These are phyloP conservation scores for Nectriaceae sp. DNA, from an alignment of 2,329 filamentous ascomycete genomes.

Conservation along the genomic window DNA sequence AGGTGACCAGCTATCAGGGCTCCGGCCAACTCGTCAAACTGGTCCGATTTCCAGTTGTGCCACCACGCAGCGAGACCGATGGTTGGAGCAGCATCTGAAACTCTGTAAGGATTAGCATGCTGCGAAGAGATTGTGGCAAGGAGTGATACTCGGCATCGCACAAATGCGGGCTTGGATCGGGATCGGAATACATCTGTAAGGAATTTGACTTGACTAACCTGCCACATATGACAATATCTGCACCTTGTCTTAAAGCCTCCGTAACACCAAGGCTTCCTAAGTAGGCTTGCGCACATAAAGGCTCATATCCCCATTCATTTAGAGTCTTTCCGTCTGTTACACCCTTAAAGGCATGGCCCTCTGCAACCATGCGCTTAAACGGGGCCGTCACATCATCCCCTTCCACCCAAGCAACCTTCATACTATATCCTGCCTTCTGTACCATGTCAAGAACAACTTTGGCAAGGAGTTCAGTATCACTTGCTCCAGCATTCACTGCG, in stretches of 20 bases:
- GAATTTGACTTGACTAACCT: conserved; percentile 5
- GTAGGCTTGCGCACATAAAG: conserved; percentile 19
- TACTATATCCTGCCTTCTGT: conserved; percentile 26
- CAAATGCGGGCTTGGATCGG: too few species aligned
- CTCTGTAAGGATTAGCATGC: conserved; percentile 38
- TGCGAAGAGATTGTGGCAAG: background rate
- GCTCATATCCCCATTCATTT: conserved; percentile 26
- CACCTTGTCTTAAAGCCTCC: conserved; percentile 2
- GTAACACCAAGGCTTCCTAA: conserved; percentile 24
- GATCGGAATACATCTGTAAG: background rate
- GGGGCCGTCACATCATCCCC: conserved; percentile 19
- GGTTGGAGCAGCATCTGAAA: conserved; percentile 48
- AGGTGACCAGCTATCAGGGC: conserved; percentile 44
- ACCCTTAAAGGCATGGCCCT: conserved; percentile 29
- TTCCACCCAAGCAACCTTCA: conserved; percentile 20
- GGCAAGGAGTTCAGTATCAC: conserved; percentile 33
- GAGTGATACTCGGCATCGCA: too few species aligned
- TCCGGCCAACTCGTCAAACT: conserved; percentile 48
- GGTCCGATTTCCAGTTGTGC: conserved; percentile 47
- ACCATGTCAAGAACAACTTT: conserved; percentile 3
- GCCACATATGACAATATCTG: conserved; percentile 8
- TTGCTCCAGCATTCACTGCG: conserved; percentile 39
- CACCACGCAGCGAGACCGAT: conserved; percentile 55
- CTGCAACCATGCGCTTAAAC: conserved; percentile 19
- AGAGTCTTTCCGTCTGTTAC: conserved; percentile 19